Base-by-base conservation (phyloP, 805 yeast genomes). In the Maudiozyma saulgeensis region DNA sequence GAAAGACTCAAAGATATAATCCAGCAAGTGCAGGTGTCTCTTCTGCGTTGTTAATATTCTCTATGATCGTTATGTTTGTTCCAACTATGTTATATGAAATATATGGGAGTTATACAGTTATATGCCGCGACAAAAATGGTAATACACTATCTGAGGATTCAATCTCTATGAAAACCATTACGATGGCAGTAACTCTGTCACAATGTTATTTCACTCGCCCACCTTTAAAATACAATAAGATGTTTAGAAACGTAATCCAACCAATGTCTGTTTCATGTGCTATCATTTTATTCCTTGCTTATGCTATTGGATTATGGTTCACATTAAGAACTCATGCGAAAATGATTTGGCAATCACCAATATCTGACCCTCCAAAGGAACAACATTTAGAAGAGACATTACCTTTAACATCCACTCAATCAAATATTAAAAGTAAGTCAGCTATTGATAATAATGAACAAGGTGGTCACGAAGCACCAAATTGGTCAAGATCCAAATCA, bases 11-110 rank as follows among this genome's bases (percentile, higher is more conserved):
- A 65, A 69, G 96, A 51, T 93, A 93, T 65, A 93, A 93, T 61
- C 98, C 99, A 1, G 81, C 91, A 41, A 84, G 95, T 49, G 98
- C 99, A 0, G 96, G 98, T 53, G 99, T 93, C 1, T 87, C 96
- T 5, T 89, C 96, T 0, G 93, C 99, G 2, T 87, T 93, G 96
- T 72, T 93, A 46, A 72, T 93, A 47, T 93, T 84, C 71, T 95
- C 97, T 2, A 79, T 88, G 69, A 79, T 89, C 45, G 93, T 87
- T 2, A 88, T 90, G 81, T 81, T 93, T 68, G 85, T 96, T 0
- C 99, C 99, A 5, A 87, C 98, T 0, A 73, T 89, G 32, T 79
- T 93, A 58, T 87, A 87, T 62, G 93, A 87, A 63, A 82, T 93
- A 43, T 91, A 87, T 64, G 99, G 98, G 0, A 77, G 86, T 6